Evolutionary conservation across 2,329 filamentous ascomycete species (phyloP).

Genomic region (Fusarium udum): DNA sequence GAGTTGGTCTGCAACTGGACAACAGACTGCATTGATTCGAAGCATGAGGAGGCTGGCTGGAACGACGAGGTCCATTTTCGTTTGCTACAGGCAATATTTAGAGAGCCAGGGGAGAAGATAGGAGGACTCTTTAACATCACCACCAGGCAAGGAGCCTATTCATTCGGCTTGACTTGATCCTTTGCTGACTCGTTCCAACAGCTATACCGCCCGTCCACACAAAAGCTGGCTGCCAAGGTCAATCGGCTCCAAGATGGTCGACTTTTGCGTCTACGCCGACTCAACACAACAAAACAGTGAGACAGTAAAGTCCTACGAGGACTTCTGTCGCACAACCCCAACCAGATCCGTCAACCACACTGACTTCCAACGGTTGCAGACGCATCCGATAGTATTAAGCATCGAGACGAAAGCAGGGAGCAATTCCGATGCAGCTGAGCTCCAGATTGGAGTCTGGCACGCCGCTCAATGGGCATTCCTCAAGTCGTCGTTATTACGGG

Average conservation of each 20-base stretch:
- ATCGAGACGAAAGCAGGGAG: not conserved
- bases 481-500: not conserved
- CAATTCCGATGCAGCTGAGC: not conserved
- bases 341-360: not conserved
- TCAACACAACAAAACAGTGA: not conserved
- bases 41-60: not conserved
- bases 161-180: not conserved
- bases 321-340: not conserved
- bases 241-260: not conserved
- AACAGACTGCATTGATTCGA: accelerated
- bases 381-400: not conserved
- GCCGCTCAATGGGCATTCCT: not conserved
- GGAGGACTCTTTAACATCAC: not conserved
- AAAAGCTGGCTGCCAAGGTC: not conserved
- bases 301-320: not conserved
- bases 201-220: not conserved
- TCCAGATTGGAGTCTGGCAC: not conserved
- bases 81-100: not conserved
- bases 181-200: not conserved
- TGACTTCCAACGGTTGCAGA: not conserved
- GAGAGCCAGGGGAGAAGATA: accelerated
- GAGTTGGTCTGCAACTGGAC: not conserved
- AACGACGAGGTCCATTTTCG: not conserved
- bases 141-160: not conserved
- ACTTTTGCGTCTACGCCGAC: not conserved